Evolutionary conservation across 345 rosid genomes (phyloP).

Genomic region (Capsella bursapastoris): DNA sequence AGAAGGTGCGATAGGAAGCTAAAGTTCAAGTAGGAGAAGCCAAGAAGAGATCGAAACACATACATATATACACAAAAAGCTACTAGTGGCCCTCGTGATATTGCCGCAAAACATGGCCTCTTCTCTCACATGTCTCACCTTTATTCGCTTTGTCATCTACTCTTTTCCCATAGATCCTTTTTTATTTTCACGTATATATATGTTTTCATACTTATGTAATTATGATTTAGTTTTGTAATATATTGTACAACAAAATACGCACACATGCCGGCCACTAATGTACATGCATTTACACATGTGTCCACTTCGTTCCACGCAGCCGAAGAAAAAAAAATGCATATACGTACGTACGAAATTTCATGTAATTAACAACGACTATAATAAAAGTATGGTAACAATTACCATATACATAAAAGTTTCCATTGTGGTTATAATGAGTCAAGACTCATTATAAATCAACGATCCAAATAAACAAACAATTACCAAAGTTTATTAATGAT

Average conservation of each 20-base stretch:
- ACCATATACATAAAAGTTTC: neutral
- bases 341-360: neutral
- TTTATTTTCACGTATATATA: conserved; percentile 4
- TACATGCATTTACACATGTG: conserved; percentile 41
- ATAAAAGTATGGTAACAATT: no score
- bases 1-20: conserved; percentile 34
- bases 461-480: no score
- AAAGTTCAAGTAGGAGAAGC: conserved; percentile 42
- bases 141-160: conserved; percentile 42
- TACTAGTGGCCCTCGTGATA: conserved; percentile 41
- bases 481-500: no score
- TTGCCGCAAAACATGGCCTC: conserved; percentile 42
- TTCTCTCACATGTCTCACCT: conserved; percentile 41
- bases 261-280: conserved; percentile 37
- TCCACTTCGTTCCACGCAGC: conserved; percentile 38
- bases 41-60: conserved; percentile 38
- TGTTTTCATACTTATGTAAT: neutral
- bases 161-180: conserved; percentile 30
- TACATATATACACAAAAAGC: conserved; percentile 24
- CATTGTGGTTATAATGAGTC: neutral
- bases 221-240: neutral
- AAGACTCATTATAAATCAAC: no score
- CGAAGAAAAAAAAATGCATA: neutral
- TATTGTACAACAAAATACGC: conserved; percentile 28
- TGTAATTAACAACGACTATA: neutral